Percentiles rank a stretch among this genome's conserved stretches.
These are phyloP conservation scores for Hydnomerulius pinastri DNA, from an alignment of 768 basidiomycete species.

Conservation along the genomic window DNA sequence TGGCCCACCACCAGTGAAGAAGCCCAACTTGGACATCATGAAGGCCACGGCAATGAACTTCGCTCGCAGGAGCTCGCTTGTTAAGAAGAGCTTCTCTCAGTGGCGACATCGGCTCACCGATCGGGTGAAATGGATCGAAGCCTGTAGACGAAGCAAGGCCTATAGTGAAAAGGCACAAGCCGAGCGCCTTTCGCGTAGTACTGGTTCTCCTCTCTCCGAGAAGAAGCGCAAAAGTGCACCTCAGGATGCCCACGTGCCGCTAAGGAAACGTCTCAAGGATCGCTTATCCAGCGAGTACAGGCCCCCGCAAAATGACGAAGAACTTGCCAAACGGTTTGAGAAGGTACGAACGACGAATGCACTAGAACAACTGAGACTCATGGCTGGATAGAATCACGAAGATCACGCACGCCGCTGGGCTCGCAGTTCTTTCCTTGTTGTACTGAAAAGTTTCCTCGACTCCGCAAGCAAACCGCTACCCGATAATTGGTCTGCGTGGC, in stretches of 20 bases:
- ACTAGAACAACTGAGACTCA: conserved; percentile 2
- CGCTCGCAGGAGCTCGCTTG: conserved; percentile 37
- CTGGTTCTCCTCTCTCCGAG: conserved; percentile 1
- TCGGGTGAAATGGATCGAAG: conserved; percentile 59
- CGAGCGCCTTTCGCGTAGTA: conserved; percentile 33
- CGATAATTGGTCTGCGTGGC: conserved; percentile 63
- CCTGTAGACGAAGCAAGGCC: conserved; percentile 57
- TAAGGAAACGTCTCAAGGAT: conserved; percentile 34
- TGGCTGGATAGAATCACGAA: conserved; percentile 59
- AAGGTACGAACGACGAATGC: conserved; percentile 48
- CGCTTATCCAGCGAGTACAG: conserved; percentile 46
- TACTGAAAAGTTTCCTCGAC: conserved; percentile 38
- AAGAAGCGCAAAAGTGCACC: conserved; percentile 30
- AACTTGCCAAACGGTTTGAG: conserved; percentile 63
- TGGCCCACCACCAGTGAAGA: conserved; percentile 5
- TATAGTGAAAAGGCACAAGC: conserved; percentile 56
- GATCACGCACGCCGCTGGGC: conserved; percentile 77
- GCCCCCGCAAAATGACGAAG: conserved; percentile 61
- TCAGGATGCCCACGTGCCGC: conserved; percentile 18
- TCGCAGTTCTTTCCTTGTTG: conserved; percentile 62
- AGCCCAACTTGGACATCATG: conserved; percentile 28
- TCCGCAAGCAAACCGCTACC: conserved; percentile 33
- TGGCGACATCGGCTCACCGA: conserved; percentile 52
- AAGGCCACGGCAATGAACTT: conserved; percentile 46
- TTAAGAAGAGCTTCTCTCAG: conserved; percentile 42